Conservation (phyloP, 768 basidiomycete species). For the Termitomyces sp. region DNA sequence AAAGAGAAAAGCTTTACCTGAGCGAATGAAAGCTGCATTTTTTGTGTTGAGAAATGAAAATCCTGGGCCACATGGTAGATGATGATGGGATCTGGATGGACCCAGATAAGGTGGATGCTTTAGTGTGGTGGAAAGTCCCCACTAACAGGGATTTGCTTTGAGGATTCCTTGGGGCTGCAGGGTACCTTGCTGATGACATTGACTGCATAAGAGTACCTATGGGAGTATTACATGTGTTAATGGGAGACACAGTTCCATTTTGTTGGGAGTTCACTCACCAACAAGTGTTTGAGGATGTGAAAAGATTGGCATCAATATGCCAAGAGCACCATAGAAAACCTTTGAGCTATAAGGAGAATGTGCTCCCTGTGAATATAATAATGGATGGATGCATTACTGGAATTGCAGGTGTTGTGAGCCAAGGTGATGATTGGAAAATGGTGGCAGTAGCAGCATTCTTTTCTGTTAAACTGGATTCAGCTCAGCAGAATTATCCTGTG, state of each 20-base stretch:
- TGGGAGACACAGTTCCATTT: neutral
- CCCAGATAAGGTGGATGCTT: neutral
- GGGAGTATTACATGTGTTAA: constrained; percentile 2
- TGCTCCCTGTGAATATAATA: neutral
- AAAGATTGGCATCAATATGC: too few relatives aligned
- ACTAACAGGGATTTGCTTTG: too few relatives aligned
- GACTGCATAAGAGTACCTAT: neutral
- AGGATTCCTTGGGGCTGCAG: neutral
- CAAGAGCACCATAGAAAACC: too few relatives aligned
- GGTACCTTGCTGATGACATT: neutral
- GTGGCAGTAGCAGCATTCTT: too few relatives aligned
- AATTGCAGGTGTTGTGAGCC: neutral
- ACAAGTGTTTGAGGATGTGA: too few relatives aligned
- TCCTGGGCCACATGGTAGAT: too few relatives aligned
- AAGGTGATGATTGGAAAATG: neutral
- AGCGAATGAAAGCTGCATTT: too few relatives aligned
- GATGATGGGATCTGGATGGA: neutral
- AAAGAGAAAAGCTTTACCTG: too few relatives aligned
- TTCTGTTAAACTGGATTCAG: neutral
- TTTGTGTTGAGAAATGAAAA: neutral
- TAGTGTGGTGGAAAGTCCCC: neutral
- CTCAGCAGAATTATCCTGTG: too few relatives aligned
- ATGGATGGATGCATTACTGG: neutral
- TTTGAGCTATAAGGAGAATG: too few relatives aligned
- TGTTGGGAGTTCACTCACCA: too few relatives aligned